Conservation (phyloP, 1,284 basidiomycete genomes). For the Tilletia walkeri region DNA sequence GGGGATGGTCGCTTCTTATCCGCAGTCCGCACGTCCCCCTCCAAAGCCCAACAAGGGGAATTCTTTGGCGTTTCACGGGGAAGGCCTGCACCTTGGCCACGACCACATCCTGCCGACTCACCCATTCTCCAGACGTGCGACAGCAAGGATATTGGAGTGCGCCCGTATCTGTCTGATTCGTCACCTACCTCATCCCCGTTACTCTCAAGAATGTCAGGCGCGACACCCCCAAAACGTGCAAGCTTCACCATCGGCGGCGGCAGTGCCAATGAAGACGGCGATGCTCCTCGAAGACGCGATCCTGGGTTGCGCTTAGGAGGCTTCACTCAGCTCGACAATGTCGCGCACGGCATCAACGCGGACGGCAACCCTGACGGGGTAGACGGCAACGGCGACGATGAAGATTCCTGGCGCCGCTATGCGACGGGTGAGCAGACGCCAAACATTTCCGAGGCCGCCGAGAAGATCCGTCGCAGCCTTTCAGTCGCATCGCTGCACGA, state of each 20-base stretch:
- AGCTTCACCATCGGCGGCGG: slow-evolving; percentile 18
- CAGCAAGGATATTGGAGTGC: no score
- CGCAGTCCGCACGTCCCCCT: no score
- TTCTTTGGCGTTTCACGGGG: no score
- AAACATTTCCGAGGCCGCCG: slow-evolving; percentile 61
- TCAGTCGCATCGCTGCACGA: slow-evolving; percentile 47
- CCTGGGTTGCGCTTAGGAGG: slow-evolving; percentile 17
- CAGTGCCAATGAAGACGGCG: background rate
- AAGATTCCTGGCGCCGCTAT: slow-evolving; percentile 25
- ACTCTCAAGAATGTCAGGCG: background rate
- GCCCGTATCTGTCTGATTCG: no score
- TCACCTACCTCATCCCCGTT: no score
- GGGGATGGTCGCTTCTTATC: no score
- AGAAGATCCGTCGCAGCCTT: slow-evolving; percentile 65
- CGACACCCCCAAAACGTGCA: slow-evolving; percentile 1
- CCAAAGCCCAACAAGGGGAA: no score
- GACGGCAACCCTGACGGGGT: background rate
- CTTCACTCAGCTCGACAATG: slow-evolving; percentile 15
- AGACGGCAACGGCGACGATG: slow-evolving; percentile 28
- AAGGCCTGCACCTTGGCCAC: no score
- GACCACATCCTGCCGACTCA: no score
- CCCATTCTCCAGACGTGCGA: no score
- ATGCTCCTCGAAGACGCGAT: slow-evolving; percentile 12
- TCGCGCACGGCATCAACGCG: background rate
- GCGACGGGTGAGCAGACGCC: slow-evolving; percentile 41